These are phyloP conservation scores for Endothia cerciana DNA, from an alignment of 2,329 filamentous ascomycete species.

Conservation along the genomic window DNA sequence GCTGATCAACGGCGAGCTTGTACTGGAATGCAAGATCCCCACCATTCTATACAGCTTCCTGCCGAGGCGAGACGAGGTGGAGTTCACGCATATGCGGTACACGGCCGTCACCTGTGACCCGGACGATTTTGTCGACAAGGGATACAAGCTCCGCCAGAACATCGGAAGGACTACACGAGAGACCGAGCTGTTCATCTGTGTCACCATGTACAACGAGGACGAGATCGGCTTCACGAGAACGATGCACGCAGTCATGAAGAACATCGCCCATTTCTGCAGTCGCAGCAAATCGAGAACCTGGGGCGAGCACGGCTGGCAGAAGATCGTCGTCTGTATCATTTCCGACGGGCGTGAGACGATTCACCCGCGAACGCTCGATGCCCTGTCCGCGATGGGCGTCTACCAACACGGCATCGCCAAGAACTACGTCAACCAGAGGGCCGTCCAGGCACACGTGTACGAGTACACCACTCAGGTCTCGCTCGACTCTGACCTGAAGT, in stretches of 20 bases:
- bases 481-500: slow-evolving; percentile 91
- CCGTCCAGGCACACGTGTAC: slow-evolving; percentile 96
- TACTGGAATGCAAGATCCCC: slow-evolving; percentile 98
- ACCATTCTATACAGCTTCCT: slow-evolving; percentile 98
- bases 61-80: slow-evolving; percentile 86
- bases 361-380: slow-evolving; percentile 90
- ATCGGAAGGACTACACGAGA: slow-evolving; percentile 83
- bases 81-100: slow-evolving; percentile 99
- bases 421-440: slow-evolving; percentile 94
- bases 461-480: slow-evolving; percentile 99
- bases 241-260: slow-evolving; percentile 99
- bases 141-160: slow-evolving; percentile 91
- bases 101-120: slow-evolving; percentile 98
- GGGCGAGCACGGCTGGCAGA: slow-evolving; percentile 98
- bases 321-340: slow-evolving; percentile 97
- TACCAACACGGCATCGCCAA: slow-evolving; percentile 99
- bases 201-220: slow-evolving; percentile 99
- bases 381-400: slow-evolving; percentile 92
- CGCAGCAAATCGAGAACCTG: slow-evolving; percentile 91
- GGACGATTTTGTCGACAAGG: slow-evolving; percentile 85
- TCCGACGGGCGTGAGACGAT: slow-evolving; percentile 90
- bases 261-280: slow-evolving; percentile 94
- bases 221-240: slow-evolving; percentile 95
- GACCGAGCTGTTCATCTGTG: slow-evolving; percentile 93
- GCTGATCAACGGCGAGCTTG: slow-evolving; percentile 95